A percentile compares a stretch with the other conserved stretches of the same genome.
phyloP scores from a whole-genome alignment of 116 monocot genomes.

The Posidonia oceanica region DNA sequence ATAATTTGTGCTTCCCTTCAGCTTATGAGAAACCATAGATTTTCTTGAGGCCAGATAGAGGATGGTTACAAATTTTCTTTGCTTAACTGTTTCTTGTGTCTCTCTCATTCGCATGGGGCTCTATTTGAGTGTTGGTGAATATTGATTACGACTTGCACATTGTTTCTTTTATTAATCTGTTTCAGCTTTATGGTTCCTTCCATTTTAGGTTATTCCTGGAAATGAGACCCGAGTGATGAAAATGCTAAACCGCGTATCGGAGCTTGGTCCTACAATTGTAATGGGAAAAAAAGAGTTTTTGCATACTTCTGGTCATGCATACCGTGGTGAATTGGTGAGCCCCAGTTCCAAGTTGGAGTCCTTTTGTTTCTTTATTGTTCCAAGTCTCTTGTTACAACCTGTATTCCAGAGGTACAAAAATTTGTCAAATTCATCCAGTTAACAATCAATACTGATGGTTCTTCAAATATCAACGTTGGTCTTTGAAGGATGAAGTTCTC shows the following conservation, averaged over 20 bases:
- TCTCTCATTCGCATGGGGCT: background rate
- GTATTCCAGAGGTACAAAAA: background rate
- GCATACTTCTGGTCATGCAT: slow-evolving; percentile 95
- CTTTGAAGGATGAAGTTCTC: slow-evolving; percentile 86
- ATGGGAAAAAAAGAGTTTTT: slow-evolving; percentile 85
- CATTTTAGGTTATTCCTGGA: slow-evolving; percentile 87
- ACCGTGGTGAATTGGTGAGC: slow-evolving; percentile 78
- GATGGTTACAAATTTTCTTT: too few species aligned
- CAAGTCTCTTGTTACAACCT: background rate
- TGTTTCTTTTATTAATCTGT: background rate
- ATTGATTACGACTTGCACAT: too few species aligned
- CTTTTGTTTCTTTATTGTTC: background rate
- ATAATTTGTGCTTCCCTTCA: too few species aligned
- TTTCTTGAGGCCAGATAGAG: too few species aligned
- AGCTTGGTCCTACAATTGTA: slow-evolving; percentile 76
- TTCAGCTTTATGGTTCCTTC: background rate
- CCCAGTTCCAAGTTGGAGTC: background rate
- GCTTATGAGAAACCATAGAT: too few species aligned
- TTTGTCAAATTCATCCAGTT: background rate
- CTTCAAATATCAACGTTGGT: background rate
- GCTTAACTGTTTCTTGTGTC: background rate
- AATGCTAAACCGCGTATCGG: slow-evolving; percentile 91
- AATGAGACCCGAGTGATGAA: slow-evolving; percentile 97
- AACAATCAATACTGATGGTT: background rate
- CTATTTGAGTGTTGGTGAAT: background rate